phyloP scores from a whole-genome alignment of 352 stramenopile species.

The Phytophthora constricta region DNA sequence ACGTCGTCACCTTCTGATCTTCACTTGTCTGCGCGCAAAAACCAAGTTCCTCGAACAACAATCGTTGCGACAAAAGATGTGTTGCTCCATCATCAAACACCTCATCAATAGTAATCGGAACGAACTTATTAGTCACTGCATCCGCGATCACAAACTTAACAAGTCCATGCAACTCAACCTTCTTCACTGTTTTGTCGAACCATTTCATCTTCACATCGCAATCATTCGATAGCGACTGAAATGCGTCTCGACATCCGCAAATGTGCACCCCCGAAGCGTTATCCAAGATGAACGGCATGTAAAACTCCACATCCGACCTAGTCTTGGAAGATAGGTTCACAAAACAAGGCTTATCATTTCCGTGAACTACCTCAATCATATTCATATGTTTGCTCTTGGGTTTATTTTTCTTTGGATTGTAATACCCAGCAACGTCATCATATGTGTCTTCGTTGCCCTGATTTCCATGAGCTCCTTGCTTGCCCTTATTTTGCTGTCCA shows the following conservation, averaged over 20 bases:
- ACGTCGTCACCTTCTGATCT: not conserved
- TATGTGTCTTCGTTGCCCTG: not conserved
- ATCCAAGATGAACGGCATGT: slow-evolving; percentile 10
- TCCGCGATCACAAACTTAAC: slow-evolving; percentile 1
- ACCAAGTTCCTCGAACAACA: slow-evolving; percentile 5
- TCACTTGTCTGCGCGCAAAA: slow-evolving; percentile 9
- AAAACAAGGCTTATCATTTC: not conserved
- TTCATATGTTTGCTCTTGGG: not conserved
- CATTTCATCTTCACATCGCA: not conserved
- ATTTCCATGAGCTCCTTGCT: not conserved
- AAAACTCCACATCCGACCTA: not conserved
- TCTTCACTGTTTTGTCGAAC: not conserved
- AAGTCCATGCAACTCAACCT: slow-evolving; percentile 1
- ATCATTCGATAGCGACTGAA: not conserved
- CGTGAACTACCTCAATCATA: not conserved
- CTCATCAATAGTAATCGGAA: slow-evolving; percentile 15
- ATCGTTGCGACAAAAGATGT: slow-evolving; percentile 7
- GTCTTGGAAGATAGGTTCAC: not conserved
- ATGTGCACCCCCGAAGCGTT: slow-evolving; percentile 6
- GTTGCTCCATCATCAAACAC: slow-evolving; percentile 10
- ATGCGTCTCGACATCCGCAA: slow-evolving; percentile 4
- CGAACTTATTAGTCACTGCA: not conserved
- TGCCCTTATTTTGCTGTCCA: not conserved
- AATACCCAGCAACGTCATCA: not conserved
- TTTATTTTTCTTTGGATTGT: not conserved